These are phyloP conservation scores for Erythrophleum ivorense DNA, from an alignment of 331 rosid species.

Conservation along the genomic window DNA sequence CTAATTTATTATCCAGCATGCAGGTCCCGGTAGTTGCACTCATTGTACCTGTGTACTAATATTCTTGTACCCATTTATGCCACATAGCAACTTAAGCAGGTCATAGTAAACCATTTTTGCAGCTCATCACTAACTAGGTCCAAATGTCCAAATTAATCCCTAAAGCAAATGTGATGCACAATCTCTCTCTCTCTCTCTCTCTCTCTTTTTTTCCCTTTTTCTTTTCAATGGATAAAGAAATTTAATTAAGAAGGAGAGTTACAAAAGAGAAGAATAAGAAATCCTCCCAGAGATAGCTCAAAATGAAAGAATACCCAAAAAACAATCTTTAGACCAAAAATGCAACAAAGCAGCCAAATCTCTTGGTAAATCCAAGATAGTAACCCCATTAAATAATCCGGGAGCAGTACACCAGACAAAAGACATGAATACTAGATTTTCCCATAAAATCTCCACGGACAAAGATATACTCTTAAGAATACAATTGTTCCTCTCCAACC, in stretches of 20 bases:
- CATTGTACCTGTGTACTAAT: background rate
- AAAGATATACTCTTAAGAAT: background rate
- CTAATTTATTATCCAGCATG: slow-evolving; percentile 8
- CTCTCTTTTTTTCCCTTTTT: too few species aligned
- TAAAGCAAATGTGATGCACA: background rate
- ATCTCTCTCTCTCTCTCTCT: background rate
- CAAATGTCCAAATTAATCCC: background rate
- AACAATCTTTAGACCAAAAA: background rate
- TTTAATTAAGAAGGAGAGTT: background rate
- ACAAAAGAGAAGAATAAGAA: background rate
- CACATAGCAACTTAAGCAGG: background rate
- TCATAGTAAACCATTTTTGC: background rate
- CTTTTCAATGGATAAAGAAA: background rate
- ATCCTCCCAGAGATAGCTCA: background rate
- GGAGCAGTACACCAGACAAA: background rate
- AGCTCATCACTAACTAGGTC: background rate
- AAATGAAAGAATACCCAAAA: background rate
- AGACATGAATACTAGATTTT: background rate
- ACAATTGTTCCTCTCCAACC: background rate
- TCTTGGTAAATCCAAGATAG: background rate
- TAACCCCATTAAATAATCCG: background rate
- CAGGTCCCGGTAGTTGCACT: background rate
- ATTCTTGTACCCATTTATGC: background rate
- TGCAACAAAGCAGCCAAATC: background rate
- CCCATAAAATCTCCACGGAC: background rate